Conservation (phyloP, 2,329 filamentous ascomycete species). For the Curvularia hawaiiensis region DNA sequence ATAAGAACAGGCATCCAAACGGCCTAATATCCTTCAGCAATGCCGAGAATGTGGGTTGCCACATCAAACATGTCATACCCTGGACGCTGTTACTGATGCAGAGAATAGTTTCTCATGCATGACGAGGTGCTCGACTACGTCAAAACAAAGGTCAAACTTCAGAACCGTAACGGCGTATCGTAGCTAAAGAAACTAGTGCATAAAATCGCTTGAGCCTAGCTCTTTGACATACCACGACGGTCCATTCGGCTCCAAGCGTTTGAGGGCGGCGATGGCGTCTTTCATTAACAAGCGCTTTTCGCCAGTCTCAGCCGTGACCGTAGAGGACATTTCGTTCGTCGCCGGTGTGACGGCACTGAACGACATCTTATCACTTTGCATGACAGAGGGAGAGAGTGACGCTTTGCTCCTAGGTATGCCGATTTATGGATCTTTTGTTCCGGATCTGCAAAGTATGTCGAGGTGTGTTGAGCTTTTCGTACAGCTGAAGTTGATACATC, state of each 20-base stretch:
- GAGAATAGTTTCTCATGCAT: slow-evolving; percentile 8
- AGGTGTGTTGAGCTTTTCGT: not conserved
- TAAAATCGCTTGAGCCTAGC: not conserved
- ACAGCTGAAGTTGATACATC: not conserved
- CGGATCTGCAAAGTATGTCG: slow-evolving; percentile 14
- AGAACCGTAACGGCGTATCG: not conserved
- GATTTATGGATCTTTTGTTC: slow-evolving; percentile 11
- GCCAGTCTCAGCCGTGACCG: slow-evolving; percentile 2
- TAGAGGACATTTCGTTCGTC: slow-evolving; percentile 8
- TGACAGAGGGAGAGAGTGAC: slow-evolving; percentile 10
- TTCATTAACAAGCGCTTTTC: slow-evolving; percentile 12
- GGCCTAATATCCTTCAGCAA: slow-evolving; percentile 9
- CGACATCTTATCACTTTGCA: slow-evolving; percentile 9
- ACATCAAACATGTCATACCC: not conserved
- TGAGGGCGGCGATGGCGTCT: slow-evolving; percentile 8
- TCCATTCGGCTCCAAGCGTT: slow-evolving; percentile 8
- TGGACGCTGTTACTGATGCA: not conserved
- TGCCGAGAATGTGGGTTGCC: slow-evolving; percentile 8
- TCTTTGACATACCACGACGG: slow-evolving; percentile 14
- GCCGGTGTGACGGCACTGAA: slow-evolving; percentile 11
- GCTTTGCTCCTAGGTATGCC: slow-evolving; percentile 14
- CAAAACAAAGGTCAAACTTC: slow-evolving; percentile 10
- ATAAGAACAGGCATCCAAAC: slow-evolving; percentile 2
- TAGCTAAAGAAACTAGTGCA: slow-evolving; percentile 3
- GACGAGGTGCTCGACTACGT: slow-evolving; percentile 2